Evolutionary conservation across 2,329 filamentous ascomycete species (phyloP), one percentile per base, ranked within the genome.

Genomic region (Parastagonospora avenae): DNA sequence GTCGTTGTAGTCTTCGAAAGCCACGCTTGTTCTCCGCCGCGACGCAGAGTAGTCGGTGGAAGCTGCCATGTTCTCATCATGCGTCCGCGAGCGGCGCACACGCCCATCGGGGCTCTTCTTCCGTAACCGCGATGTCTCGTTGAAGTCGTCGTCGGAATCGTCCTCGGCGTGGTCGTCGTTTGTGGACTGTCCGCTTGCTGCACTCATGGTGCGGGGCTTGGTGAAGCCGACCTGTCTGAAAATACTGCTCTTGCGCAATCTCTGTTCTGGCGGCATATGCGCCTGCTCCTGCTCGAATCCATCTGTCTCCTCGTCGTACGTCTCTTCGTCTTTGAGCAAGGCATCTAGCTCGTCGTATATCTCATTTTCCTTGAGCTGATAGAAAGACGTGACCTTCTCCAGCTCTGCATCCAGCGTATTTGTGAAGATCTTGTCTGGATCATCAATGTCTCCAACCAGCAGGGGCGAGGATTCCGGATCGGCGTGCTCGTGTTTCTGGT

Each of bases 371-470:
- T 99, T 99, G 54, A 91, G 77, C 55, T 87, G 83, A 74, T 94
- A 97, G 74, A 99, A 99, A 0, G 88, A 89, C 66, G 85, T 89
- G 54, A 99, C 91, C 80, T 97, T 97, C 68, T 97, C 92, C 43
- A 99, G 79, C 73, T 99, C 94, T 36, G 89, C 83, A 67, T 95
- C 91, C 14, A 99, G 83, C 35, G 92, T 87, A 57, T 86, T 86
- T 59, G 83, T 82, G 72, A 99, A 99, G 52, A 92, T 82, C 33
- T 85, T 82, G 71, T 97, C 92, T 11, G 92, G 88, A 52, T 95
- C 88, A 39, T 80, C 76, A 24, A 76, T 66, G 51, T 84, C 83
- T 48, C 82, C 80, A 53, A 81, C 79, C 52, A 99, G 87, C 35
- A 99, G 83, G 4, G 94, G 92, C 9, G 92, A 88, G 6, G 87